A percentile compares a stretch with the other conserved stretches of the same genome.
Evolutionary conservation across 1,284 basidiomycete genomes (phyloP).

Genomic region (Neotropicomus parvogracilis): DNA sequence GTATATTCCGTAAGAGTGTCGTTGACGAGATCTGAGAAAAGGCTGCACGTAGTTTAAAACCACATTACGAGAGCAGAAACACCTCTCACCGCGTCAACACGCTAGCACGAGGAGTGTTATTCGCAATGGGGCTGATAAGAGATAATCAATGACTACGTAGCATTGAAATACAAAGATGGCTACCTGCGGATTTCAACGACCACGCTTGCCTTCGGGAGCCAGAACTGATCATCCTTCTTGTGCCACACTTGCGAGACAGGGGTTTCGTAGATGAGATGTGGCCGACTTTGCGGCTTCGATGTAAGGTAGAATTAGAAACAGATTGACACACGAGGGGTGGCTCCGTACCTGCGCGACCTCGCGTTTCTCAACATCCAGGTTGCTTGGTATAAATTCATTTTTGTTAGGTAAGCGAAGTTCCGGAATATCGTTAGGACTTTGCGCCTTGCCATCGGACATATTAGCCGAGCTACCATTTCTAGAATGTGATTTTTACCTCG

Average conservation of each 20-base stretch:
- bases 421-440: conserved; percentile 55
- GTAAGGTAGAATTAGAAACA: neutral
- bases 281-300: conserved; percentile 65
- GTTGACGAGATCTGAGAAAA: conserved; percentile 85
- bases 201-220: conserved; percentile 85
- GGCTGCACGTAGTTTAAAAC: conserved; percentile 38
- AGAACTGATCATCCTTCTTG: conserved; percentile 95
- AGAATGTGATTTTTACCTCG: conserved; percentile 43
- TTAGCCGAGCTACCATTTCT: conserved; percentile 5
- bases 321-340: neutral
- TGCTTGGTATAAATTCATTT: conserved; percentile 89
- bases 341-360: conserved; percentile 54
- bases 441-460: conserved; percentile 44
- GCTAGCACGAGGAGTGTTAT: conserved; percentile 52
- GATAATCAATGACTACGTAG: conserved; percentile 7
- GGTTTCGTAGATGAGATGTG: conserved; percentile 73
- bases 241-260: conserved; percentile 79
- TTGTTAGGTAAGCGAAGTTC: conserved; percentile 79
- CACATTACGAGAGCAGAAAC: neutral
- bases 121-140: conserved; percentile 48
- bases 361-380: conserved; percentile 77
- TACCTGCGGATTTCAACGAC: conserved; percentile 71
- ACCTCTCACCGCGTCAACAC: conserved; percentile 59
- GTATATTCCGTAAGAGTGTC: conserved; percentile 90
- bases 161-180: conserved; percentile 8